Base-by-base conservation (phyloP, 2,329 filamentous ascomycete species). In the Pyrenophora seminiperda region DNA sequence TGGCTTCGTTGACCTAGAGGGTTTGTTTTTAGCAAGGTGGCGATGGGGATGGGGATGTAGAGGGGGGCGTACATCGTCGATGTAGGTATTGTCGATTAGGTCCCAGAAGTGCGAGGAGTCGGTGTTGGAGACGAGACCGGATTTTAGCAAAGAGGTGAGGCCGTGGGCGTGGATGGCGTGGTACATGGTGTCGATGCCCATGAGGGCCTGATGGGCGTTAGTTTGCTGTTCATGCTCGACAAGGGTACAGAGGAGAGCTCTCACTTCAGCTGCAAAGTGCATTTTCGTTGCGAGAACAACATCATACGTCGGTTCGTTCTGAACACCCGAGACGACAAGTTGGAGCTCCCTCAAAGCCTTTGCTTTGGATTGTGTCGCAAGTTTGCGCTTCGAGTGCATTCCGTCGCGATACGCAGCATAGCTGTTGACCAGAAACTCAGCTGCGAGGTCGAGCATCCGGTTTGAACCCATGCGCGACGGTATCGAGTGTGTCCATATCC, bases 31-130 rank as follows among this genome's bases (percentile, higher is more conserved):
- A n/a, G n/a, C n/a, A n/a, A n/a, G n/a, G n/a, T n/a, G n/a, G n/a
- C n/a, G n/a, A n/a, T n/a, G n/a, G n/a, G n/a, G n/a, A n/a, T n/a
- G n/a, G n/a, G n/a, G n/a, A 31, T 9, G 13, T 17, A 20, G 2
- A 20, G 10, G 7, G 10, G 7, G 3, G 4, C 14, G 7, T 41
- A 70, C 68, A 29, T 71, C 68, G n/a, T 71, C 68, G 6, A 65
- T 56, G 17, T 71, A 71, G 2, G 66, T 65, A 33, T 67, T 65
- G 17, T 71, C 66, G n/a, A 71, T 54, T 2, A 70, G 45, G 38
- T 60, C 62, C 62, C 62, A 71, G 37, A 56, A 67, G 37, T 69
- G 61, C 15, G 68, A 60, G 10, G 64, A 55, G 39, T 70, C 68
- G 4, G 63, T 41, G 7, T 53, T 58, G 7, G 54, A 51, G 13